A percentile compares a stretch with the other conserved stretches of the same genome.
Evolutionary conservation across 148 eudicot genomes (phyloP).

Genomic region (Chenopodium formosanum): DNA sequence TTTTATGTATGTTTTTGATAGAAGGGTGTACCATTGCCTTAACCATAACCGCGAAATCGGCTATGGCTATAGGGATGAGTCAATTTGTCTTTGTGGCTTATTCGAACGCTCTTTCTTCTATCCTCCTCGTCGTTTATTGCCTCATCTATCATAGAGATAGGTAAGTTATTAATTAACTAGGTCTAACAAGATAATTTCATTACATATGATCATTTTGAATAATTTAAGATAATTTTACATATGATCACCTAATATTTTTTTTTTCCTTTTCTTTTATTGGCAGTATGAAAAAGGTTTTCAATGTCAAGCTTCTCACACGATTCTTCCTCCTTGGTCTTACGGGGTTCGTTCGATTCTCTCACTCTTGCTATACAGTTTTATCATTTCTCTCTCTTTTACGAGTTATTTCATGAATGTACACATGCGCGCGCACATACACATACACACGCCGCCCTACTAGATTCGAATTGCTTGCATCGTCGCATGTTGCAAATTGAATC

Average conservation of each 20-base stretch:
- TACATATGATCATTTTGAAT: not conserved
- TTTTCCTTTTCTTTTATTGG: not conserved
- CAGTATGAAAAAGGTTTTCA: conserved; percentile 44
- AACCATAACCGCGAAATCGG: conserved; percentile 61
- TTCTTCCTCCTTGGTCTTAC: conserved; percentile 68
- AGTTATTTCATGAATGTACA: not conserved
- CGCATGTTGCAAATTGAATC: conserved; percentile 5
- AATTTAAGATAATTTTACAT: not conserved
- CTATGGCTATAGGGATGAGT: conserved; percentile 60
- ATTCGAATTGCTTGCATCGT: not conserved
- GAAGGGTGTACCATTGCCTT: conserved; percentile 65
- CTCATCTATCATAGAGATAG: conserved; percentile 45
- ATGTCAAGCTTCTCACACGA: conserved; percentile 37
- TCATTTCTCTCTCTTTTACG: not conserved
- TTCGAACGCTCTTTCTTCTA: conserved; percentile 62
- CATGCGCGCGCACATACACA: conserved; percentile 1
- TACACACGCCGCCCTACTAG: not conserved
- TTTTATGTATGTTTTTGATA: conserved; percentile 48
- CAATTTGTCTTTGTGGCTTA: conserved; percentile 79
- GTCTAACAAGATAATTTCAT: not conserved
- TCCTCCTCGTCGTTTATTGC: conserved; percentile 50
- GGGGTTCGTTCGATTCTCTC: conserved; percentile 42
- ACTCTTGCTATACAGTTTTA: not conserved
- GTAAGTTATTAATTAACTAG: conserved; percentile 13
- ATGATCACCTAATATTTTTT: not conserved